A percentile compares a stretch with the other conserved stretches of the same genome.
Conservation (phyloP, 2,329 filamentous ascomycete species). For the Neonectria faginata region DNA sequence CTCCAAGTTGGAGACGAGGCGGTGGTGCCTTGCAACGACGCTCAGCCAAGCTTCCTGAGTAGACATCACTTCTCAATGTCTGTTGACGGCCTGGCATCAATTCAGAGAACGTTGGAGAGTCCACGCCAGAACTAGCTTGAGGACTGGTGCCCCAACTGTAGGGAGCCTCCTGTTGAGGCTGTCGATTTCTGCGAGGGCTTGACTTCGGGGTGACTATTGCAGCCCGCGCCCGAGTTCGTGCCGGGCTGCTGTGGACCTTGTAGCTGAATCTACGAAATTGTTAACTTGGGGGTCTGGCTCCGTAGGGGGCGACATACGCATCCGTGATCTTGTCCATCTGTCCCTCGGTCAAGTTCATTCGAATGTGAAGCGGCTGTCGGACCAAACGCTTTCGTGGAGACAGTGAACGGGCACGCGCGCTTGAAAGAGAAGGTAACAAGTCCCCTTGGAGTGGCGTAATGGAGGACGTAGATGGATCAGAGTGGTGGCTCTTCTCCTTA, state of each 20-base stretch:
- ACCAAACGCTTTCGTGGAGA: conserved; percentile 51
- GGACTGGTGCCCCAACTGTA: conserved; percentile 27
- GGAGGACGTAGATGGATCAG: conserved; percentile 41
- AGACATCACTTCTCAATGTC: conserved; percentile 29
- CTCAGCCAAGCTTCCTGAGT: conserved; percentile 44
- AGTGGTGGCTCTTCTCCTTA: conserved; percentile 38
- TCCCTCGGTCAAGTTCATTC: conserved; percentile 61
- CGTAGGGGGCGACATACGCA: conserved; percentile 50
- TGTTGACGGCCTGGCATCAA: conserved; percentile 45
- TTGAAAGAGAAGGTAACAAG: conserved; percentile 52
- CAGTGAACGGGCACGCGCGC: conserved; percentile 49
- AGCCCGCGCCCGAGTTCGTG: conserved; percentile 34
- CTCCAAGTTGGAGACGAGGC: conserved; percentile 43
- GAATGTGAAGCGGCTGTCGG: conserved; percentile 58
- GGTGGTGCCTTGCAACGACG: conserved; percentile 47
- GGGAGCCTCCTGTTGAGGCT: conserved; percentile 11
- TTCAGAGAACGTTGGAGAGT: conserved; percentile 48
- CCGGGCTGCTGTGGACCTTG: conserved; percentile 46
- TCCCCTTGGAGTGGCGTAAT: conserved; percentile 51
- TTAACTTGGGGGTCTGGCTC: conserved; percentile 21
- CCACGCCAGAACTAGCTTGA: conserved; percentile 24
- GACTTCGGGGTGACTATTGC: conserved; percentile 37
- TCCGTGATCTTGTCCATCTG: conserved; percentile 62
- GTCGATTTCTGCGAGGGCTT: conserved; percentile 35
- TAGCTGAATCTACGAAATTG: conserved; percentile 48